A percentile compares a stretch with the other conserved stretches of the same genome.
Conservation (phyloP, 345 rosid species). For the Eucalyptus globulus region DNA sequence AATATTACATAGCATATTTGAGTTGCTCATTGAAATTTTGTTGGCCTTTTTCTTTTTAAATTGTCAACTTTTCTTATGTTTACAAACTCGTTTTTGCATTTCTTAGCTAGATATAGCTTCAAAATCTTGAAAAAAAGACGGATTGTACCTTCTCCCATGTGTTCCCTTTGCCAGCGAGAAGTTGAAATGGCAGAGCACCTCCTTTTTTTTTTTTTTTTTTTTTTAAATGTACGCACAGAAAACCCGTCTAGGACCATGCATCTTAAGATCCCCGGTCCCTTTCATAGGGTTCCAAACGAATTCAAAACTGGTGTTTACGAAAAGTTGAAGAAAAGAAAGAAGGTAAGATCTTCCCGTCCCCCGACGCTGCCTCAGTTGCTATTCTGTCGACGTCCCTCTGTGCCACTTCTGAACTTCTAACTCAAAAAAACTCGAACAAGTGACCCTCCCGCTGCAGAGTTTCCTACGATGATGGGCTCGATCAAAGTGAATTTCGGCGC, state of each 20-base stretch:
- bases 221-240: background rate
- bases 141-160: background rate
- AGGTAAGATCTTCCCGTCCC: background rate
- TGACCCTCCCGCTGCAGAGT: background rate
- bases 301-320: background rate
- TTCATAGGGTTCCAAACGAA: background rate
- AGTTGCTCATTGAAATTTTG: background rate
- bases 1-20: background rate
- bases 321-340: background rate
- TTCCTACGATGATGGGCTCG: background rate
- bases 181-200: background rate
- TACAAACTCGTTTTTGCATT: background rate
- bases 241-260: background rate
- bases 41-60: background rate
- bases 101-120: background rate
- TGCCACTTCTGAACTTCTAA: background rate
- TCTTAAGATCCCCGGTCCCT: background rate
- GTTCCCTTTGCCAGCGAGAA: background rate
- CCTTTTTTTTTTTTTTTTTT: accelerated
- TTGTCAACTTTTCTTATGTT: background rate
- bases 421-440: background rate
- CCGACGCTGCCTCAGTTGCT: background rate
- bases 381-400: background rate
- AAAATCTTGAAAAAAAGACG: background rate
- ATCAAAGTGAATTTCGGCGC: background rate